Percentiles rank a stretch among this genome's conserved stretches.
phyloP scores from a whole-genome alignment of 208 protist genomes.

The Trypanosoma mega region DNA sequence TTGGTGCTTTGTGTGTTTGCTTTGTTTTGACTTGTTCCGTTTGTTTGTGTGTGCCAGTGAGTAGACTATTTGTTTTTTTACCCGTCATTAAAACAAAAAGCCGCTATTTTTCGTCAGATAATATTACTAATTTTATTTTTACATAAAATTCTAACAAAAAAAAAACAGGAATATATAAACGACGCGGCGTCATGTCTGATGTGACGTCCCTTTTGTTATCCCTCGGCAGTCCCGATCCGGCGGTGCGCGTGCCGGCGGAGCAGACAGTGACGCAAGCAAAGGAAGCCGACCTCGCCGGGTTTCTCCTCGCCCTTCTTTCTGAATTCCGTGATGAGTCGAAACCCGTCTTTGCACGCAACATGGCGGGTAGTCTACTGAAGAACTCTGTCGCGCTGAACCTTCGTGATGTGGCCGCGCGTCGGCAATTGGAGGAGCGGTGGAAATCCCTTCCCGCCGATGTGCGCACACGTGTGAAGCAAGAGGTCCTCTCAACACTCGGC shows the following conservation, averaged over 20 bases:
- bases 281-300: conserved; percentile 72
- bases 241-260: conserved; percentile 75
- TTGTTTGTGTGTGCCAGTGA: no score
- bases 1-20: no score
- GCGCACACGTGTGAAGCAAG: conserved; percentile 62
- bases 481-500: conserved; percentile 80
- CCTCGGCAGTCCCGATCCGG: conserved; percentile 64
- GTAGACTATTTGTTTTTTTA: no score
- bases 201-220: conserved; percentile 73
- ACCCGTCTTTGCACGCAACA: conserved; percentile 71
- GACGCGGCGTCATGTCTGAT: conserved; percentile 35
- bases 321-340: conserved; percentile 93
- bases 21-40: no score
- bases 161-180: no score
- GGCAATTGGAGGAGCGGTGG: conserved; percentile 68
- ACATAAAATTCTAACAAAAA: no score
- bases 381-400: conserved; percentile 93
- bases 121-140: no score
- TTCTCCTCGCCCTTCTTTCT: conserved; percentile 79
- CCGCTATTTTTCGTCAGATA: no score
- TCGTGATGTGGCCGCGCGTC: conserved; percentile 67
- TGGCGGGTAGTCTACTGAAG: conserved; percentile 94
- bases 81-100: no score
- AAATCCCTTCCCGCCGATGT: conserved; percentile 48
- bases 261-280: conserved; percentile 63